A percentile compares a stretch with the other conserved stretches of the same genome.
phyloP scores from a whole-genome alignment of 1,284 basidiomycete species.

The Tilletia walkeri region DNA sequence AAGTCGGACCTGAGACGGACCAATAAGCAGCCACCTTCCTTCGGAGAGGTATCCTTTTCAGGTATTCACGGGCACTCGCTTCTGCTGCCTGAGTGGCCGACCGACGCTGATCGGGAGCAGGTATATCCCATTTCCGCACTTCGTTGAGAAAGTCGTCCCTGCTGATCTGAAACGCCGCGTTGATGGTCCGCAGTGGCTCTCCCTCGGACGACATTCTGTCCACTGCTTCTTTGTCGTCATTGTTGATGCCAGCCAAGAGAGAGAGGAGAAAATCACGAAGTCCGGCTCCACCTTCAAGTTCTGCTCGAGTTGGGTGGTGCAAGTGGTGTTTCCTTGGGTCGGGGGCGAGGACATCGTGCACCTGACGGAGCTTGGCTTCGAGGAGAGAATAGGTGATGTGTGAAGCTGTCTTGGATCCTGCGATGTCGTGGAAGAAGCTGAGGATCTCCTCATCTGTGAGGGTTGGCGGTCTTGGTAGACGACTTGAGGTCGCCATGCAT shows the following conservation, averaged over 20 bases:
- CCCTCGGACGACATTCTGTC: not conserved
- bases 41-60: not conserved
- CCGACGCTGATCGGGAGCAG: conserved; percentile 18
- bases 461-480: too few species aligned
- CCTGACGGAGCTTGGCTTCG: conserved; percentile 11
- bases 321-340: not conserved
- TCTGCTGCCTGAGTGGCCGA: not conserved
- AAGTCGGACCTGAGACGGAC: conserved; percentile 19
- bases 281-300: not conserved
- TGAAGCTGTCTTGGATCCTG: too few species aligned
- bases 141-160: conserved; percentile 8
- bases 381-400: not conserved
- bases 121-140: conserved; percentile 16
- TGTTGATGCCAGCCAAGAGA: conserved; percentile 12
- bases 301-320: not conserved
- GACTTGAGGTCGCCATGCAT: too few species aligned
- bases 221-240: not conserved
- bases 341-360: conserved; percentile 16
- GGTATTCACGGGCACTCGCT: not conserved
- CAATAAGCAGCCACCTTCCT: conserved; percentile 14
- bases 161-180: not conserved
- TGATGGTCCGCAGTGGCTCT: not conserved
- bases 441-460: too few species aligned
- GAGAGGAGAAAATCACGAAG: conserved; percentile 20
- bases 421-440: too few species aligned